These are phyloP conservation scores for Talaromyces sp. DNA, from an alignment of 2,329 filamentous ascomycete species.

Conservation along the genomic window DNA sequence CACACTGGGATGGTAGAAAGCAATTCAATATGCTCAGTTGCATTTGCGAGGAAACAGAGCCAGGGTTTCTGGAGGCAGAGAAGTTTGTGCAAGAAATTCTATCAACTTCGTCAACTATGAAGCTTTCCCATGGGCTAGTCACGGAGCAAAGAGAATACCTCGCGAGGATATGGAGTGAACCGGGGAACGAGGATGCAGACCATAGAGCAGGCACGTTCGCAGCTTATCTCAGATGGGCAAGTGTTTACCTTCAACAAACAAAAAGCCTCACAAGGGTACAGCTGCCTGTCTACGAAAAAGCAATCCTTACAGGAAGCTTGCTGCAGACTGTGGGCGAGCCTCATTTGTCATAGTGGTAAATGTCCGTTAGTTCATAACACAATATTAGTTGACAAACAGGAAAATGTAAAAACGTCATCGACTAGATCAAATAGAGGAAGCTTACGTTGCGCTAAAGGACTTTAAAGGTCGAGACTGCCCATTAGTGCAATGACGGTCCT, in stretches of 20 bases:
- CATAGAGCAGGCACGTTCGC: neutral
- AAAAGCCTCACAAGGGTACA: neutral
- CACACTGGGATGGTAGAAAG: neutral
- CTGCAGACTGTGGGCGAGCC: neutral
- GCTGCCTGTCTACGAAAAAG: neutral
- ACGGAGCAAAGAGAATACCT: neutral
- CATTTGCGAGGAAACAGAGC: neutral
- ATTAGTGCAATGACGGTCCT: too few species aligned
- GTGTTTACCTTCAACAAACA: slow-evolving; percentile 2
- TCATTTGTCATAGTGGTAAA: neutral
- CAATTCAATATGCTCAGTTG: neutral
- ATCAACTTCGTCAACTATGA: neutral
- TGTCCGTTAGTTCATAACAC: neutral
- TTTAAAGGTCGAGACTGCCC: too few species aligned
- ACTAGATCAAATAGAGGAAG: too few species aligned
- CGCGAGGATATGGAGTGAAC: neutral
- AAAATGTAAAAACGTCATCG: too few species aligned
- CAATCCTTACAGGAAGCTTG: neutral
- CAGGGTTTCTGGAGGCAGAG: neutral
- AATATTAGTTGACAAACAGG: neutral
- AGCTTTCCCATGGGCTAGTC: neutral
- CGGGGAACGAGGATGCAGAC: slow-evolving; percentile 1
- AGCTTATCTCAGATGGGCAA: neutral
- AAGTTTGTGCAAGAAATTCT: neutral
- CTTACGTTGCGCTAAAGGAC: too few species aligned